Evolutionary conservation across 2,329 filamentous ascomycete genomes (phyloP).

Genomic region (Scedosporium boydii): DNA sequence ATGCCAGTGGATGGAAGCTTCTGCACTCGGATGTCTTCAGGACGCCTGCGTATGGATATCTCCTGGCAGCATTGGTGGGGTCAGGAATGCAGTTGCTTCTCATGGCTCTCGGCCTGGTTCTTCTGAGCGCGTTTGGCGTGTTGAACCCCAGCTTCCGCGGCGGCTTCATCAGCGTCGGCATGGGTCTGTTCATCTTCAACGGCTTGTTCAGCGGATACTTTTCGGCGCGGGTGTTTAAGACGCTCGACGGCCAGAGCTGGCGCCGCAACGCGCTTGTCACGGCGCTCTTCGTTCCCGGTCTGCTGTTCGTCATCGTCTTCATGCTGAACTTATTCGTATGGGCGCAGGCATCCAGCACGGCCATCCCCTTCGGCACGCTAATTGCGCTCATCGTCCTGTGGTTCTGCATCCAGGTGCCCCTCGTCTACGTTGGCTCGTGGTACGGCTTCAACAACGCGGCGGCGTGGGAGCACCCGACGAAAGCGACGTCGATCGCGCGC

Average conservation of each 20-base stretch:
- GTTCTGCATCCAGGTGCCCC: constrained; percentile 77
- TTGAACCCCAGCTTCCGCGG: constrained; percentile 85
- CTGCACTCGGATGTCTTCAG: constrained; percentile 85
- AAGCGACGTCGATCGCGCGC: constrained; percentile 60
- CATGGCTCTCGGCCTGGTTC: constrained; percentile 64
- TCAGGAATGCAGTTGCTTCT: constrained; percentile 82
- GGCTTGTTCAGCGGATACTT: constrained; percentile 83
- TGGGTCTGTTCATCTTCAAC: constrained; percentile 75
- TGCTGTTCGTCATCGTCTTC: constrained; percentile 66
- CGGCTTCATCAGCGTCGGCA: constrained; percentile 75
- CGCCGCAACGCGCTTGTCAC: constrained; percentile 69
- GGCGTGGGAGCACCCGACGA: constrained; percentile 73
- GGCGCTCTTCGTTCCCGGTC: constrained; percentile 67
- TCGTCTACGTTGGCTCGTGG: constrained; percentile 74
- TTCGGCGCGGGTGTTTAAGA: constrained; percentile 73
- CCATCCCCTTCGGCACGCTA: constrained; percentile 73
- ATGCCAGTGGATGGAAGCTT: constrained; percentile 80
- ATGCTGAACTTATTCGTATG: constrained; percentile 82
- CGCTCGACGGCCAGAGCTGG: constrained; percentile 68
- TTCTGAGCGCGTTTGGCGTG: constrained; percentile 65
- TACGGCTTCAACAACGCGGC: constrained; percentile 59
- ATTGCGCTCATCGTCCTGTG: constrained; percentile 65
- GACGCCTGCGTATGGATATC: constrained; percentile 56
- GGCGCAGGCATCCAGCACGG: constrained; percentile 81
- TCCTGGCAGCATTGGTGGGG: constrained; percentile 72